These are phyloP conservation scores for Zygnema circumcarinatum DNA, from an alignment of 139 green algal species.

Conservation along the genomic window DNA sequence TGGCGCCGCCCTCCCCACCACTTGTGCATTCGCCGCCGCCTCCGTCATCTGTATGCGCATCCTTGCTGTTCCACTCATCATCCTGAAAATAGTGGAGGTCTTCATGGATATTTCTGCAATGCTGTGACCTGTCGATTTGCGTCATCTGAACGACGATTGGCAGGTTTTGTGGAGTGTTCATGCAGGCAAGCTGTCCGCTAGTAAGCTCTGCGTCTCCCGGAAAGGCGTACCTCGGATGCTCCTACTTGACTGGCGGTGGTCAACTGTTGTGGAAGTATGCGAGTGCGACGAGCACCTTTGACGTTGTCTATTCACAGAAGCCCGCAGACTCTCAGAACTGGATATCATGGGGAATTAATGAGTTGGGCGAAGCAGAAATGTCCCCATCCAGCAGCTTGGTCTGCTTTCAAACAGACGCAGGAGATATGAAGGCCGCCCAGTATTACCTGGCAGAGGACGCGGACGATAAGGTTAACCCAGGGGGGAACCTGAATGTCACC, in stretches of 20 bases:
- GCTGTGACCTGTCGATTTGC: no score
- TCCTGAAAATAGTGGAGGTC: no score
- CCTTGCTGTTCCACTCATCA: no score
- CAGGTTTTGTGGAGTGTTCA: no score
- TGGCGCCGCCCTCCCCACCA: no score
- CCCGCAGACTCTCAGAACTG: not conserved
- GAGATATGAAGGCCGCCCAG: not conserved
- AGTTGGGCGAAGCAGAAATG: not conserved
- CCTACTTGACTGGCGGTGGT: not conserved
- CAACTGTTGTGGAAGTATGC: not conserved
- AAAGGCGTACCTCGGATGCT: no score
- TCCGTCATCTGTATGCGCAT: no score
- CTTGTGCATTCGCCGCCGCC: not conserved
- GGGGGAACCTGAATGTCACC: not conserved
- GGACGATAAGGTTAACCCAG: not conserved
- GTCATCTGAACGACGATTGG: no score
- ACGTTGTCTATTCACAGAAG: not conserved
- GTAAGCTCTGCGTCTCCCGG: constrained; percentile 3
- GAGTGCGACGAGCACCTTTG: not conserved
- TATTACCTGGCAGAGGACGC: not conserved
- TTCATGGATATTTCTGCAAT: no score
- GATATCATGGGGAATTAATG: constrained; percentile 9
- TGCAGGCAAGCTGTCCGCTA: not conserved
- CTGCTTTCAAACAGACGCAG: not conserved
- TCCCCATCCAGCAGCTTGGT: not conserved